Percentiles rank a stretch among this genome's conserved stretches.
These are phyloP conservation scores for Acacia melanoxylon DNA, from an alignment of 306 rosid species.

Conservation along the genomic window DNA sequence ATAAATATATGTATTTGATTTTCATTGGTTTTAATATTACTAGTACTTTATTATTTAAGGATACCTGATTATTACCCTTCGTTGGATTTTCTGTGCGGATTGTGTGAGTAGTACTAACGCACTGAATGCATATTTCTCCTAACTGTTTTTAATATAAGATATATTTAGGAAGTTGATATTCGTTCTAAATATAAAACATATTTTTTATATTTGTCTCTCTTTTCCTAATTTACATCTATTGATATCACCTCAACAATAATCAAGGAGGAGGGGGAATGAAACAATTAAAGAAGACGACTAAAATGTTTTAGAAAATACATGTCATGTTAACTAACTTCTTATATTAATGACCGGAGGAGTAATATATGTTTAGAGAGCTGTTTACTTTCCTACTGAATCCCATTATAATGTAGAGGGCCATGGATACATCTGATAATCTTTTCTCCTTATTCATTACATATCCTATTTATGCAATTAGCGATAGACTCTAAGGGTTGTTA, in stretches of 20 bases:
- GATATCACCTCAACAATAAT: rapidly evolving
- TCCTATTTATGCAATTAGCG: too few species aligned
- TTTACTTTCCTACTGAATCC: not conserved
- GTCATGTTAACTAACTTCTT: too few species aligned
- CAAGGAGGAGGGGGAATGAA: too few species aligned
- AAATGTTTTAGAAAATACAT: too few species aligned
- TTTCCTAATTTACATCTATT: too few species aligned
- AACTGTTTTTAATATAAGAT: too few species aligned
- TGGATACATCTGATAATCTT: not conserved
- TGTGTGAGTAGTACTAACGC: not conserved
- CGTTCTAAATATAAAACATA: too few species aligned
- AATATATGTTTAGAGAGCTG: not conserved
- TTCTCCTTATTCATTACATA: not conserved
- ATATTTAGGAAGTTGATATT: too few species aligned
- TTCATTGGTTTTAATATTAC: not conserved
- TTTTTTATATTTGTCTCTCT: too few species aligned
- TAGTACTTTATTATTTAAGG: not conserved
- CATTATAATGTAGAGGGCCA: not conserved
- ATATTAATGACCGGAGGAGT: too few species aligned
- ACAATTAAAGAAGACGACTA: too few species aligned
- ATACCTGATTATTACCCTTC: not conserved
- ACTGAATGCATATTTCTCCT: not conserved
- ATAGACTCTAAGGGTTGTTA: not conserved
- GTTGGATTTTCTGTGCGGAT: not conserved
- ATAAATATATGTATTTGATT: not conserved